Conservation (phyloP, 2,329 filamentous ascomycete species). For the Fusarium sp. region DNA sequence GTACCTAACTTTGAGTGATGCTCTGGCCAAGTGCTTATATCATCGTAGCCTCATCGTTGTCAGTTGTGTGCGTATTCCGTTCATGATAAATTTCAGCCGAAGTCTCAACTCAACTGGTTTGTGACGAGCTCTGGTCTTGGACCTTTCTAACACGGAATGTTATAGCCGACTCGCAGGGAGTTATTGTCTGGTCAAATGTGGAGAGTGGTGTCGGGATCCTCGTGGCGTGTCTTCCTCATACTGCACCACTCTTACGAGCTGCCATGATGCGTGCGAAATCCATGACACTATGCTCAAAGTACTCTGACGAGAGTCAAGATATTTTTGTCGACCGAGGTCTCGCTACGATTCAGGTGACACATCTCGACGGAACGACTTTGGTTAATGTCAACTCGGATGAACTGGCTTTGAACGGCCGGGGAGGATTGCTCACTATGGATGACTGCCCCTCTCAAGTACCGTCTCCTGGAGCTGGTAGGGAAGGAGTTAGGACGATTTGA, state of each 20-base stretch:
- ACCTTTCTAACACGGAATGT: background rate
- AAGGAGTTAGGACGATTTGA: background rate
- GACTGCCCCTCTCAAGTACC: no score
- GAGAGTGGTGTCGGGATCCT: slow-evolving; percentile 8
- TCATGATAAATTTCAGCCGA: background rate
- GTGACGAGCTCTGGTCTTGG: rapidly evolving
- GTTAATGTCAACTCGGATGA: background rate
- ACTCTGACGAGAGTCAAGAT: background rate
- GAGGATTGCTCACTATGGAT: background rate
- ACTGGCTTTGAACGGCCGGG: background rate
- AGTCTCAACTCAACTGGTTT: background rate
- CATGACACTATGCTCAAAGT: no score
- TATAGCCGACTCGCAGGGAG: background rate
- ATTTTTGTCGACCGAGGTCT: background rate
- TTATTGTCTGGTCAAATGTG: slow-evolving; percentile 5
- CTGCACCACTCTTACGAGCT: background rate
- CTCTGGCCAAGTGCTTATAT: background rate
- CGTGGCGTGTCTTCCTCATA: slow-evolving; percentile 7
- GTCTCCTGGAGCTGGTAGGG: no score
- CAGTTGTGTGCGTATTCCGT: slow-evolving; percentile 2
- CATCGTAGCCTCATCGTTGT: background rate
- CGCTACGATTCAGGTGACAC: background rate
- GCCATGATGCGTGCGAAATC: background rate
- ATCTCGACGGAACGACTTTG: background rate
- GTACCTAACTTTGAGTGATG: background rate